A percentile compares a stretch with the other conserved stretches of the same genome.
Conservation (phyloP, 192 early-diverging fungal genomes). For the Entomortierella beljakovae region DNA sequence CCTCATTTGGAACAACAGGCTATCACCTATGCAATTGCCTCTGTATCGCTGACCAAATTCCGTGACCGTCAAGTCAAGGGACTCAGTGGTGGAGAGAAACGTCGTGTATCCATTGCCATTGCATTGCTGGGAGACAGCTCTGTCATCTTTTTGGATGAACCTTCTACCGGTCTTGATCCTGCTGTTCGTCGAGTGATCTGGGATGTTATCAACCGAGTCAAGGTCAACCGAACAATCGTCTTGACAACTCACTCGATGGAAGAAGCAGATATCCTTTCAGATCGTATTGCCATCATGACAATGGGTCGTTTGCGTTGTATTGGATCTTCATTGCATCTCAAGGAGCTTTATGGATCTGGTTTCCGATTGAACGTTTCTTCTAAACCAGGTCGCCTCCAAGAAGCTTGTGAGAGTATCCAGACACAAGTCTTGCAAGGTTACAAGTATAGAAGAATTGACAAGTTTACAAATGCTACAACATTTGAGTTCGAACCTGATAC, state of each 20-base stretch:
- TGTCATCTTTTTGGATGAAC: constrained; percentile 68
- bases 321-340: constrained; percentile 68
- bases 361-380: constrained; percentile 59
- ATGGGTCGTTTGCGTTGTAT: constrained; percentile 58
- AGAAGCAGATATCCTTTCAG: constrained; percentile 69
- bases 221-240: constrained; percentile 61
- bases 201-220: constrained; percentile 63
- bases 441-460: constrained; percentile 34
- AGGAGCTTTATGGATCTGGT: constrained; percentile 64
- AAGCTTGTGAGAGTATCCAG: constrained; percentile 34
- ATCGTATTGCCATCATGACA: constrained; percentile 66
- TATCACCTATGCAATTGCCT: constrained; percentile 31
- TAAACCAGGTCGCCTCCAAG: constrained; percentile 11
- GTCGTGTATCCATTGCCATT: constrained; percentile 65
- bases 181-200: constrained; percentile 62
- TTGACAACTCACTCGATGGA: constrained; percentile 76
- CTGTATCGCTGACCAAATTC: constrained; percentile 50
- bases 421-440: background rate
- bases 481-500: constrained; percentile 43
- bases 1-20: constrained; percentile 25
- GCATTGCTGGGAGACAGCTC: constrained; percentile 63
- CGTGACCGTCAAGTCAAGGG: constrained; percentile 44
- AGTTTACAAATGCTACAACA: constrained; percentile 49
- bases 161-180: constrained; percentile 71
- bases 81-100: constrained; percentile 71